Evolutionary conservation across 176 grass and related monocot species (phyloP).

Genomic region (Eragrostis curvula): DNA sequence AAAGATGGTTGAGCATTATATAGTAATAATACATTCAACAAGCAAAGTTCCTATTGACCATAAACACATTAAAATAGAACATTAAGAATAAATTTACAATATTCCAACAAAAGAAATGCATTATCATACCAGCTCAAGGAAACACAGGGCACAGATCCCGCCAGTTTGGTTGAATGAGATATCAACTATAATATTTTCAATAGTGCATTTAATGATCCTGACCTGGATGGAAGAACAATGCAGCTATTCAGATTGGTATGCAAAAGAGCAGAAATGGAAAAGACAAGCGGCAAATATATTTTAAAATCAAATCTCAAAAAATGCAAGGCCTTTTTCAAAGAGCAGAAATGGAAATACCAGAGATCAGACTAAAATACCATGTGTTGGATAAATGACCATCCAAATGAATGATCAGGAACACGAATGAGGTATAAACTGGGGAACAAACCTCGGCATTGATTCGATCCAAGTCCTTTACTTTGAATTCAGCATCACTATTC

Average conservation of each 20-base stretch:
- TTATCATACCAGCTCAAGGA: slow-evolving; percentile 80
- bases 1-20: slow-evolving; percentile 22
- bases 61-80: slow-evolving; percentile 16
- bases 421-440: slow-evolving; percentile 19
- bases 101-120: slow-evolving; percentile 23
- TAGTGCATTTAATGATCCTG: slow-evolving; percentile 89
- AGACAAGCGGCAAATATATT: not conserved
- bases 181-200: slow-evolving; percentile 78
- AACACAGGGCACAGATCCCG: slow-evolving; percentile 75
- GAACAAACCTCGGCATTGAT: slow-evolving; percentile 79
- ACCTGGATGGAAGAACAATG: slow-evolving; percentile 63
- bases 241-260: slow-evolving; percentile 27
- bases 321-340: not conserved
- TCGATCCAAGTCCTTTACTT: slow-evolving; percentile 67
- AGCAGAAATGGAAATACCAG: slow-evolving; percentile 10
- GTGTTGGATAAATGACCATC: slow-evolving; percentile 2
- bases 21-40: slow-evolving; percentile 9
- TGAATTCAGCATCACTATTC: slow-evolving; percentile 59
- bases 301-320: not conserved
- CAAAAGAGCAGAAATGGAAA: slow-evolving; percentile 30
- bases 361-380: not conserved
- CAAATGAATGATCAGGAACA: slow-evolving; percentile 18
- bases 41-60: slow-evolving; percentile 12
- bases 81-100: not conserved
- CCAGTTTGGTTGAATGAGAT: slow-evolving; percentile 97